phyloP scores from a whole-genome alignment of 2,329 filamentous ascomycete genomes.

The Bipolaris bicolor region DNA sequence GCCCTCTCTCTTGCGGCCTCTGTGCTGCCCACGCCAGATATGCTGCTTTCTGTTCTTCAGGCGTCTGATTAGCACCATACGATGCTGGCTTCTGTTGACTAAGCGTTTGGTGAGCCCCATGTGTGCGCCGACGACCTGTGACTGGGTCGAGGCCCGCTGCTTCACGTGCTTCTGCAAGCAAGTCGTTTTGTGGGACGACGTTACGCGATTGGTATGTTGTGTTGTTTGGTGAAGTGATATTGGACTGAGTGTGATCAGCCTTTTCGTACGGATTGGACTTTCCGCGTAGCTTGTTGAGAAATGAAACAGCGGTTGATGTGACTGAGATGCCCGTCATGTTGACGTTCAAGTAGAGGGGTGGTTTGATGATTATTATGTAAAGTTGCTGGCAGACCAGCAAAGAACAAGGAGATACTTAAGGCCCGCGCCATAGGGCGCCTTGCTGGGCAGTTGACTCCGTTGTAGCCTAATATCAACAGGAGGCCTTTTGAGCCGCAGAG shows the following conservation, averaged over 20 bases:
- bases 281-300: conserved; percentile 10
- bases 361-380: background rate
- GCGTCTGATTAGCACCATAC: background rate
- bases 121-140: conserved; percentile 17
- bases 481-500: conserved; percentile 1
- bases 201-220: background rate
- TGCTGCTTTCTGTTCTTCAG: conserved; percentile 10
- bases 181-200: conserved; percentile 2
- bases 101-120: background rate
- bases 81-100: background rate
- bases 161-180: conserved; percentile 31
- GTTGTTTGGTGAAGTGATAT: background rate
- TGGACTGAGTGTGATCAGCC: background rate
- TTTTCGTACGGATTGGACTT: conserved; percentile 14
- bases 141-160: conserved; percentile 25
- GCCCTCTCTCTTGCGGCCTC: conserved; percentile 14
- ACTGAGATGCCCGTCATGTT: conserved; percentile 6
- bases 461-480: conserved; percentile 5
- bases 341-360: background rate
- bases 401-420: background rate
- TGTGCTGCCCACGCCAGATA: conserved; percentile 12
- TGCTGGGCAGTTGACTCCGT: background rate
- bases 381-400: background rate
- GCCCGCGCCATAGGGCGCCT: background rate
- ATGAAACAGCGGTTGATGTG: conserved; percentile 3